Base-by-base conservation (phyloP, 257 asterid genomes). In the Solanum bukasovii region DNA sequence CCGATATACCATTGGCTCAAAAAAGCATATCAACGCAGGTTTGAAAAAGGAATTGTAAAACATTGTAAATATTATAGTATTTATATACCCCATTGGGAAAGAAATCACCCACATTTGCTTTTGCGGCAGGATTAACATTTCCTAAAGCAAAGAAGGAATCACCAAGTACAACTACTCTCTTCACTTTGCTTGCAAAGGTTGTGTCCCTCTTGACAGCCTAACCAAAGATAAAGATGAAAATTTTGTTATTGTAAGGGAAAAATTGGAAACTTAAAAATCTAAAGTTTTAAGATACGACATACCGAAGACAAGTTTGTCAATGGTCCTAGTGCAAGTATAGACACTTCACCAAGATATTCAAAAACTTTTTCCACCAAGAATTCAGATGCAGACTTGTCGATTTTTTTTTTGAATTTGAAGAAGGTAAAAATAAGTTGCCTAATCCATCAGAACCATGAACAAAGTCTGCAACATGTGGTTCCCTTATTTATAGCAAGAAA, bases 291-390 rank as follows among this genome's bases (percentile, higher is more conserved):
- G 88, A 34, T 85, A 56, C 27, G 23, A 91, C 95, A 87, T 91
- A 97, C 99, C 87, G 96, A 91, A 9, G 99, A 98, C 77, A 97
- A 90, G 89, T 97, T 97, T 72, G 99, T 97, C 34, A 97, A 92
- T 89, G 99, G 99, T 74, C 99, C 99, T 89, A 97, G 90, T 83
- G 99, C 99, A 90, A 97, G 99, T 89, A 97, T 91, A 82, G 98
- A 93, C 87, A 97, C 95, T 94, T 97, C 99, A 56, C 99, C 98
- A 73, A 98, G 99, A 90, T 87, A 94, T 89, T 97, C 94, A 82
- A 93, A 92, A 72, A 95, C 98, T 91, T 92, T 92, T 40, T 97
- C 94, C 4, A 97, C 99, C 90, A 97, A 89, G 90, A 37, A 37
- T 37, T 37, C 40, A 37, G 40, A 37, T 37, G 40, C 40, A 37